Percentiles rank a stretch among this genome's conserved stretches.
Evolutionary conservation across 805 yeast genomes (phyloP).

Genomic region (Yamadazyma akitaensis): DNA sequence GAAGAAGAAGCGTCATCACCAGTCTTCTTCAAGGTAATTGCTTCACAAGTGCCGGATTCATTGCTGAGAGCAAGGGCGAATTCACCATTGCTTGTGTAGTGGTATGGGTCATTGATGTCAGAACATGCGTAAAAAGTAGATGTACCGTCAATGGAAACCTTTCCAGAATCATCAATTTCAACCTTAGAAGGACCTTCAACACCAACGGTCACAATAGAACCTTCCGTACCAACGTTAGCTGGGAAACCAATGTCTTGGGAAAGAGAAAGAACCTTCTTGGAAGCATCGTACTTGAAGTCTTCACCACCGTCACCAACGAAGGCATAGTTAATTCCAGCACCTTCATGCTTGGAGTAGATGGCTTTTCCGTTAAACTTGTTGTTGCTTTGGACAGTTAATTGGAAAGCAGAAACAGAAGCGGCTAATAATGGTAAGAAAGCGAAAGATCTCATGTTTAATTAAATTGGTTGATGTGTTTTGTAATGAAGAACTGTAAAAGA

Average conservation of each 20-base stretch:
- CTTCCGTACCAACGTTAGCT: background rate
- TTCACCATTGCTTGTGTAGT: slow-evolving; percentile 16
- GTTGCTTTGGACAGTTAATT: slow-evolving; percentile 23
- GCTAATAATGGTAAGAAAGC: slow-evolving; percentile 4
- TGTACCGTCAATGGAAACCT: slow-evolving; percentile 16
- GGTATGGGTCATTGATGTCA: slow-evolving; percentile 28
- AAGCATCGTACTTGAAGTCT: slow-evolving; percentile 19
- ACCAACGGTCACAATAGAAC: slow-evolving; percentile 6
- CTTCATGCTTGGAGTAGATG: slow-evolving; percentile 35
- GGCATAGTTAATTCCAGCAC: slow-evolving; percentile 44
- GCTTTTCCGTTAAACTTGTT: slow-evolving; percentile 24
- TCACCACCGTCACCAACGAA: slow-evolving; percentile 25
- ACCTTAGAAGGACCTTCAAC: slow-evolving; percentile 1
- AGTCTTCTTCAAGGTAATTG: slow-evolving; percentile 7
- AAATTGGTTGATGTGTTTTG: background rate
- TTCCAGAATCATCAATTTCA: slow-evolving; percentile 15
- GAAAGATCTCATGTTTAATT: slow-evolving; percentile 6
- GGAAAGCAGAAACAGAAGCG: slow-evolving; percentile 12
- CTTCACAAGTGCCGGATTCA: slow-evolving; percentile 6
- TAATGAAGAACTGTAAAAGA: background rate
- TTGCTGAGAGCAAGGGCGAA: slow-evolving; percentile 15
- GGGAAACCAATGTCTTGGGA: background rate
- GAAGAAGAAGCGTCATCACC: slow-evolving; percentile 3
- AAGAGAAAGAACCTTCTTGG: slow-evolving; percentile 1
- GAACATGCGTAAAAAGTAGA: slow-evolving; percentile 23